Evolutionary conservation across 345 rosid genomes (phyloP).

Genomic region (Turnera subulata): DNA sequence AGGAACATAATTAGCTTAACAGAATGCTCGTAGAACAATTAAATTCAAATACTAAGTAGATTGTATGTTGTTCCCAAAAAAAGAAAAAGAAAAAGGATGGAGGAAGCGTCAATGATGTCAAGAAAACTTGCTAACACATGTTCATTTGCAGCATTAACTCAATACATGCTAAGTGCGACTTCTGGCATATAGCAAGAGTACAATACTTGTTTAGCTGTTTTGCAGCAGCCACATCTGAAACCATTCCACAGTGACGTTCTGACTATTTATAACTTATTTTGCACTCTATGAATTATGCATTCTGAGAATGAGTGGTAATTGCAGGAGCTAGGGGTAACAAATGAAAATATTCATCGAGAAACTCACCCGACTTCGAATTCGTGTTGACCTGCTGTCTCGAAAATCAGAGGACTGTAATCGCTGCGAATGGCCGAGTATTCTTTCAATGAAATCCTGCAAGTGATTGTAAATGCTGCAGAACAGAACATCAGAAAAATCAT

Average conservation of each 20-base stretch:
- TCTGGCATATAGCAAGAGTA: not conserved
- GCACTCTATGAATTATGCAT: not conserved
- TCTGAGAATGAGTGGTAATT: not conserved
- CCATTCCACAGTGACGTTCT: too few relatives aligned
- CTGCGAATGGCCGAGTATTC: constrained; percentile 15
- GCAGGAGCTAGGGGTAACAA: not conserved
- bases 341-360: not conserved
- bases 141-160: not conserved
- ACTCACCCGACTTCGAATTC: constrained; percentile 19
- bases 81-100: not conserved
- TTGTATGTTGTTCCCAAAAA: not conserved
- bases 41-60: not conserved
- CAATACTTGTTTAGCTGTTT: not conserved
- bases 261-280: too few relatives aligned
- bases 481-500: not conserved
- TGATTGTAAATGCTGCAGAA: constrained; percentile 33
- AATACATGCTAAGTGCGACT: not conserved
- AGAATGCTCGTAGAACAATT: not conserved
- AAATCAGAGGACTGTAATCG: constrained; percentile 15
- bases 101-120: not conserved
- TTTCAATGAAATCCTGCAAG: constrained; percentile 23
- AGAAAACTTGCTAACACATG: not conserved
- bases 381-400: constrained; percentile 8
- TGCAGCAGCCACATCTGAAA: not conserved
- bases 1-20: constrained; percentile 5